Percentiles rank a stretch among this genome's conserved stretches.
phyloP scores from a whole-genome alignment of 1,284 basidiomycete genomes.

The Pseudomicrostroma phylloplanum region DNA sequence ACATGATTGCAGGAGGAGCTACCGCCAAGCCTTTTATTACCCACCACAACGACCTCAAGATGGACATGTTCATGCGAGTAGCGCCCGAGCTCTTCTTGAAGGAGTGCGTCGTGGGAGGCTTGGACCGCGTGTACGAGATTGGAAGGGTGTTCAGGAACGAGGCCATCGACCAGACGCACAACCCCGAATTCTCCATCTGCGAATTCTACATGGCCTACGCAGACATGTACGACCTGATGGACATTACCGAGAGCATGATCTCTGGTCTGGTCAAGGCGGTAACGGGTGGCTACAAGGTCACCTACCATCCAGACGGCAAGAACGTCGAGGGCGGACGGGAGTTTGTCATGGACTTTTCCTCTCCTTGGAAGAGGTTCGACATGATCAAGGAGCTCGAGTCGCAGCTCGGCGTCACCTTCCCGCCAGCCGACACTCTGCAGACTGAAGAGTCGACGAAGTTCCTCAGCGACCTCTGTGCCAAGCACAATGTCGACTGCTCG shows the following conservation, averaged over 20 bases:
- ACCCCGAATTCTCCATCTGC: conserved; percentile 69
- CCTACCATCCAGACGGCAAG: conserved; percentile 89
- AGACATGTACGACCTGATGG: conserved; percentile 99
- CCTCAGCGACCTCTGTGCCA: conserved; percentile 69
- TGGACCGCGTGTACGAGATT: conserved; percentile 97
- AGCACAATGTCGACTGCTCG: conserved; percentile 93
- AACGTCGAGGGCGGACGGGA: conserved; percentile 60
- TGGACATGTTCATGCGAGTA: conserved; percentile 96
- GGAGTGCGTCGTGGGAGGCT: conserved; percentile 90
- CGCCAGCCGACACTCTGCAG: conserved; percentile 82
- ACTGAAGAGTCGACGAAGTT: conserved; percentile 83
- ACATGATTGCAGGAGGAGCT: conserved; percentile 90
- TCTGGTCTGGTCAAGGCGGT: conserved; percentile 86
- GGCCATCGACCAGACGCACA: conserved; percentile 83
- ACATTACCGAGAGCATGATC: conserved; percentile 84
- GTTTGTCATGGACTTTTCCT: conserved; percentile 78
- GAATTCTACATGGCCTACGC: conserved; percentile 99
- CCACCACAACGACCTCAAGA: conserved; percentile 95
- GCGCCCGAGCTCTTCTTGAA: conserved; percentile 98
- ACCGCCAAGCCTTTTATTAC: conserved; percentile 98
- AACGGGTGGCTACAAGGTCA: conserved; percentile 75
- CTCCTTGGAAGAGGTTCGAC: conserved; percentile 98
- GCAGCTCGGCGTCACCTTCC: conserved; percentile 87
- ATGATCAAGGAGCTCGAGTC: conserved; percentile 93
- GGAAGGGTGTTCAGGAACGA: conserved; percentile 98